A percentile compares a stretch with the other conserved stretches of the same genome.
phyloP scores from a whole-genome alignment of 345 rosid species.

The Crucihimalaya himalaica region DNA sequence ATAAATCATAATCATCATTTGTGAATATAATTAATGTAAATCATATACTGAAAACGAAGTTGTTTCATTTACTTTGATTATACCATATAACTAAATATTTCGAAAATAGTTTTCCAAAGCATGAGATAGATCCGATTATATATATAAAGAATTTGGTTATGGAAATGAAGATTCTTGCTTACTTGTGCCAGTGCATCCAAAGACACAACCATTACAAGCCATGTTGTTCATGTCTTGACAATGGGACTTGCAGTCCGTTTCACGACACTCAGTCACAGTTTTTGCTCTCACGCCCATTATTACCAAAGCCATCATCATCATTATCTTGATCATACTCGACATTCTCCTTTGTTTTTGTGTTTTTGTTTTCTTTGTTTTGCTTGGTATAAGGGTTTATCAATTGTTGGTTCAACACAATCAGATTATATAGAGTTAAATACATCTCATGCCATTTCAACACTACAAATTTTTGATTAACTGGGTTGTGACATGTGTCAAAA shows the following conservation, averaged over 20 bases:
- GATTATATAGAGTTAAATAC: not conserved
- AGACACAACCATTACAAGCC: not conserved
- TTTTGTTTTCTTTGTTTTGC: not conserved
- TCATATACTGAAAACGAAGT: not conserved
- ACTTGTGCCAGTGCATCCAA: not conserved
- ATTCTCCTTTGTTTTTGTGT: not conserved
- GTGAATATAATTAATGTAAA: not conserved
- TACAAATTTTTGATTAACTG: too few relatives aligned
- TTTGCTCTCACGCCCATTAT: slow-evolving; percentile 9
- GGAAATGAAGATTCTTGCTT: slow-evolving; percentile 5
- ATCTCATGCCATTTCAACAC: not conserved
- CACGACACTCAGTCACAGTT: not conserved
- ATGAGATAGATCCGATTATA: not conserved
- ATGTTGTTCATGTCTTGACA: not conserved
- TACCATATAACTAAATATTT: not conserved
- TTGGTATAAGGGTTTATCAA: not conserved
- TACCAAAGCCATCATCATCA: slow-evolving; percentile 4
- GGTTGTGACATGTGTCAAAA: too few relatives aligned
- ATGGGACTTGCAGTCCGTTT: not conserved
- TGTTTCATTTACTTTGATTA: not conserved
- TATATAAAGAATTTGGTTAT: not conserved
- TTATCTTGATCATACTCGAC: slow-evolving; percentile 16
- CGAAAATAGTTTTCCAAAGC: not conserved
- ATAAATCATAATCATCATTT: not conserved
- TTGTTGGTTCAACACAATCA: not conserved